These are phyloP conservation scores for Rhododendron simsii DNA, from an alignment of 148 eudicot genomes.

Conservation along the genomic window DNA sequence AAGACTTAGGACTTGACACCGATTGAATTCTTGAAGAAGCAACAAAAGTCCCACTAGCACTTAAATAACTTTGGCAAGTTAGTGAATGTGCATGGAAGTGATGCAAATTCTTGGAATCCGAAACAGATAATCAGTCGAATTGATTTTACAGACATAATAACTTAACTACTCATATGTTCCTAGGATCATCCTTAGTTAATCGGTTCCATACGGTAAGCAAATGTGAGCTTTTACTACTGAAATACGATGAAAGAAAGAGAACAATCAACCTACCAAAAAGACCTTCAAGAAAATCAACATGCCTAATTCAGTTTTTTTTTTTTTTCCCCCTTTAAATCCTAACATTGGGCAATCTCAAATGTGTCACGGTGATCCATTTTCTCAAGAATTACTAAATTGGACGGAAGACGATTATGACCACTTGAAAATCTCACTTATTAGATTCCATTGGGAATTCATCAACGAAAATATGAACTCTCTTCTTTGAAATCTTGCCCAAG, in stretches of 20 bases:
- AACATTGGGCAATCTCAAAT: neutral
- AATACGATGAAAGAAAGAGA: neutral
- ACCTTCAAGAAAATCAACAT: neutral
- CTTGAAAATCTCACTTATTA: neutral
- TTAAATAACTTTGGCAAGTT: neutral
- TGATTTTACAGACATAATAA: neutral
- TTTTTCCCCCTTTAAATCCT: neutral
- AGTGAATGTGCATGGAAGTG: conserved; percentile 6
- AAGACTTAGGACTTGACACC: neutral
- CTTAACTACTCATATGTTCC: neutral
- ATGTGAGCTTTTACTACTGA: neutral
- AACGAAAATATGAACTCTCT: neutral
- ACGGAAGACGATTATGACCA: neutral
- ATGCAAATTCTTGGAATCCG: neutral
- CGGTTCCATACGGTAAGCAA: too few species aligned
- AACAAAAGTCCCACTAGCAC: neutral
- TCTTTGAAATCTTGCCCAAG: neutral
- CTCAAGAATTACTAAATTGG: neutral
- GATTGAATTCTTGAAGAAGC: neutral
- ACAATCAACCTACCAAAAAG: neutral
- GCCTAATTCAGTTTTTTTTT: neutral
- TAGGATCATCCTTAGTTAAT: neutral
- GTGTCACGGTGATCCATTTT: neutral
- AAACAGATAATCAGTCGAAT: neutral
- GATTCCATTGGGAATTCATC: neutral